These are phyloP conservation scores for Aurifilum marmelostoma DNA, from an alignment of 2,329 filamentous ascomycete species.

Conservation along the genomic window DNA sequence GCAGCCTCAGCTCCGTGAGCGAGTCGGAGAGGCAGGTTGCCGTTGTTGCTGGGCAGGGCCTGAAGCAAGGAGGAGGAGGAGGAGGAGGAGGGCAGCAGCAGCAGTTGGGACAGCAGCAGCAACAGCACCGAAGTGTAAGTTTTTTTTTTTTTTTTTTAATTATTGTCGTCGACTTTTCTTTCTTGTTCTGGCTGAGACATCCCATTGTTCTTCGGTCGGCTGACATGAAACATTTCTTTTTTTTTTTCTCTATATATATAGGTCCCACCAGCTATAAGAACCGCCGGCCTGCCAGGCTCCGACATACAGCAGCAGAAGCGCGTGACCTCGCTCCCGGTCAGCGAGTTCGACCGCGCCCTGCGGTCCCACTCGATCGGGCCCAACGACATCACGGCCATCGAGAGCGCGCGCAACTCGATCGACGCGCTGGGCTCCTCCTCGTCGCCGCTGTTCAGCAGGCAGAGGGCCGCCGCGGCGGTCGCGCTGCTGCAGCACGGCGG, in stretches of 20 bases:
- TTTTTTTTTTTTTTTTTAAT: too few relatives aligned
- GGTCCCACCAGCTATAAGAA: conserved; percentile 25
- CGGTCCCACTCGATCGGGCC: conserved; percentile 64
- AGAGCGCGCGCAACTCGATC: conserved; percentile 57
- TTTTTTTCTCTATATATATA: too few relatives aligned
- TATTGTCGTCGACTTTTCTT: not conserved
- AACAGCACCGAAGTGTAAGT: conserved; percentile 56
- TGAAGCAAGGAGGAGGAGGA: not conserved
- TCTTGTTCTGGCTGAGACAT: not conserved
- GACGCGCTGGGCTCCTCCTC: conserved; percentile 41
- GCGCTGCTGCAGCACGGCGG: conserved; percentile 36
- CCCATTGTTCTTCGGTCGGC: too few relatives aligned
- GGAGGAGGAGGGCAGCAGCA: too few relatives aligned
- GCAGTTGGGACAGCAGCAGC: not conserved
- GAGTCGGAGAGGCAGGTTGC: conserved; percentile 36
- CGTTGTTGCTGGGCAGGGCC: conserved; percentile 34
- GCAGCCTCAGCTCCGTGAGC: conserved; percentile 38
- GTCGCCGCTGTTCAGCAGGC: conserved; percentile 35
- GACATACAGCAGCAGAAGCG: conserved; percentile 51
- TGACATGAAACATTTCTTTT: too few relatives aligned
- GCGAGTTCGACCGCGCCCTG: conserved; percentile 62
- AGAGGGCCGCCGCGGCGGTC: conserved; percentile 46
- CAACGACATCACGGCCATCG: conserved; percentile 57
- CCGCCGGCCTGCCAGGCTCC: conserved; percentile 5
- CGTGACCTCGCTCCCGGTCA: conserved; percentile 62